These are phyloP conservation scores for Oxyria digyna DNA, from an alignment of 148 eudicot species.

Conservation along the genomic window DNA sequence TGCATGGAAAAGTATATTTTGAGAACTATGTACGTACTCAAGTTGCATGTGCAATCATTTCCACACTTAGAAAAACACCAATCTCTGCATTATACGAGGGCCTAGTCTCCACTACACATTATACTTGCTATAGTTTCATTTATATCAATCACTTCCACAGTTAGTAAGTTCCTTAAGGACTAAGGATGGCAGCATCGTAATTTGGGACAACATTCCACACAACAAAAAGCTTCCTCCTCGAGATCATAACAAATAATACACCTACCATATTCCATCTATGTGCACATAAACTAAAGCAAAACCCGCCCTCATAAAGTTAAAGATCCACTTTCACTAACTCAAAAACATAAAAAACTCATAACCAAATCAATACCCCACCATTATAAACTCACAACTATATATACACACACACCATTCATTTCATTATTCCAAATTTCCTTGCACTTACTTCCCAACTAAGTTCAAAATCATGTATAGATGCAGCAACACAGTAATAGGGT, in stretches of 20 bases:
- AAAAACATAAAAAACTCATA: not conserved
- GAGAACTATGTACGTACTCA: not conserved
- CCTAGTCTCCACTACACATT: too few relatives aligned
- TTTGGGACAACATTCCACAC: constrained; percentile 2
- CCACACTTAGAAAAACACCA: too few relatives aligned
- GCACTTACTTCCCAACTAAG: not conserved
- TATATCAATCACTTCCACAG: too few relatives aligned
- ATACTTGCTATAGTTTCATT: too few relatives aligned
- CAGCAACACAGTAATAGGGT: constrained; percentile 86
- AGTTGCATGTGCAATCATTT: not conserved
- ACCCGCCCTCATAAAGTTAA: not conserved
- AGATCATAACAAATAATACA: not conserved
- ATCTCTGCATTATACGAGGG: too few relatives aligned
- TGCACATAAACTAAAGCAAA: not conserved
- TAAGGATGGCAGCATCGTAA: constrained; percentile 4
- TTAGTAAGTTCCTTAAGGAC: not conserved
- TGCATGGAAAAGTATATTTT: not conserved
- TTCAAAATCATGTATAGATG: constrained; percentile 38
- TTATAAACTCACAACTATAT: not conserved
- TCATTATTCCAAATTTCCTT: not conserved
- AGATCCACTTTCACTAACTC: not conserved
- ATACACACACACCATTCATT: not conserved
- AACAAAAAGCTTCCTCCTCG: not conserved
- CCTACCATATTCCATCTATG: not conserved
- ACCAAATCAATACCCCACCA: not conserved